Conservation (phyloP, 2,329 filamentous ascomycete species). For the Decorospora gaudefroyi region DNA sequence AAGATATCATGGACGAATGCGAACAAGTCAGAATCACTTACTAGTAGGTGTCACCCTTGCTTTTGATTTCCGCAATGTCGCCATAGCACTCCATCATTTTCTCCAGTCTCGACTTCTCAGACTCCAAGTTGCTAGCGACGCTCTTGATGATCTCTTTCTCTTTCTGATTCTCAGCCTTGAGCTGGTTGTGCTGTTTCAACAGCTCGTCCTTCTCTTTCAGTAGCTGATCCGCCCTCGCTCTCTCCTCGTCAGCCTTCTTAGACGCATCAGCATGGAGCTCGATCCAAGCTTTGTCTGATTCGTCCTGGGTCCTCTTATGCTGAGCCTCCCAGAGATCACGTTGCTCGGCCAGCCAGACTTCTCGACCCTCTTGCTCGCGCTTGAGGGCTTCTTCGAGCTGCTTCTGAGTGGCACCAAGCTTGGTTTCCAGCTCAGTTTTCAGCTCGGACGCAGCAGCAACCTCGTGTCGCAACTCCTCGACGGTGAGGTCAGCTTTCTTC, state of each 20-base stretch:
- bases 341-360: slow-evolving; percentile 54
- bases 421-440: slow-evolving; percentile 49
- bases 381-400: slow-evolving; percentile 54
- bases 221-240: slow-evolving; percentile 35
- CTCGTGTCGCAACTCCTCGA: slow-evolving; percentile 56
- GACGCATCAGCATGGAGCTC: slow-evolving; percentile 46
- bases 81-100: slow-evolving; percentile 51
- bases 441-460: slow-evolving; percentile 46
- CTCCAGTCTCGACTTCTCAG: slow-evolving; percentile 50
- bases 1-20: slow-evolving; percentile 19
- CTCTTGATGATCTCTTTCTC: slow-evolving; percentile 47
- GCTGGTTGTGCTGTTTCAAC: slow-evolving; percentile 37
- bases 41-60: slow-evolving; percentile 52
- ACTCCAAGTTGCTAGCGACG: slow-evolving; percentile 48
- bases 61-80: slow-evolving; percentile 50
- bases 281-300: slow-evolving; percentile 54
- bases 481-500: slow-evolving; percentile 55
- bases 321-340: slow-evolving; percentile 55
- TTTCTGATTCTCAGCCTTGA: slow-evolving; percentile 42
- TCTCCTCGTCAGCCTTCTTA: slow-evolving; percentile 43
- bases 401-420: slow-evolving; percentile 46
- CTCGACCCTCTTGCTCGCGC: slow-evolving; percentile 53
- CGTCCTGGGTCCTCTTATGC: slow-evolving; percentile 50
- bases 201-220: slow-evolving; percentile 46
- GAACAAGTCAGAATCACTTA: slow-evolving; percentile 45